These are phyloP conservation scores for Thraustotheca clavata DNA, from an alignment of 352 stramenopile species.

Conservation along the genomic window DNA sequence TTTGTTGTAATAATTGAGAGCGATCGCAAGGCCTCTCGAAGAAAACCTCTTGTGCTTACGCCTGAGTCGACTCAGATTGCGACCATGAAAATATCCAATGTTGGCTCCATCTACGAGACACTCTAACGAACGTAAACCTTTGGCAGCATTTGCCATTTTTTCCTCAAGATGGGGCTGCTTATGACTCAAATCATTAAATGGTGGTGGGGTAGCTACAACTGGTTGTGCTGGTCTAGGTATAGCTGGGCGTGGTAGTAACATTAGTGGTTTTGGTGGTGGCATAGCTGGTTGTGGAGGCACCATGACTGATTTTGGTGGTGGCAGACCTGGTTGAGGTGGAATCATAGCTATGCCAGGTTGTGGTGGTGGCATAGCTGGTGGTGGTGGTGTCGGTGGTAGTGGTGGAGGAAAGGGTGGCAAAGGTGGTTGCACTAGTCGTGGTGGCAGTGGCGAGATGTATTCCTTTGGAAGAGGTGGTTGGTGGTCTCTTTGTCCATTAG, in stretches of 20 bases:
- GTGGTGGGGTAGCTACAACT: not conserved
- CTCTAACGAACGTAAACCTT: not conserved
- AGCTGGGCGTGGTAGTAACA: not conserved
- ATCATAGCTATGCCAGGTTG: not conserved
- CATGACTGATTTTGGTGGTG: not conserved
- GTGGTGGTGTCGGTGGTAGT: not conserved
- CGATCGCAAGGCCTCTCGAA: not conserved
- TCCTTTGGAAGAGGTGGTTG: no score
- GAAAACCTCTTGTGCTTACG: constrained; percentile 4
- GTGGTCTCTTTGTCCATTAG: no score
- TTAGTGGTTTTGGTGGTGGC: not conserved
- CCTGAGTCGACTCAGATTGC: constrained; percentile 3
- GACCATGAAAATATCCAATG: constrained; percentile 20
- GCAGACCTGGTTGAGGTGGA: not conserved
- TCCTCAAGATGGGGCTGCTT: not conserved
- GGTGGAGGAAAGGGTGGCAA: not conserved
- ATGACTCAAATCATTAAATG: not conserved
- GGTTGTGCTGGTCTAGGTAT: not conserved
- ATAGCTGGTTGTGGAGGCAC: not conserved
- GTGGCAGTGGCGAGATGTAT: not conserved
- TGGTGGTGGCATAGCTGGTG: not conserved
- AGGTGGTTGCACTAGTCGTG: no score
- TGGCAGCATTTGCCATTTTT: not conserved
- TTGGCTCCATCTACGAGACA: constrained; percentile 18
- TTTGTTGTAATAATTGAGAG: constrained; percentile 12